Evolutionary conservation across 306 rosid genomes (phyloP), one percentile per base, ranked within the genome.

Genomic region (Trifolium repens): DNA sequence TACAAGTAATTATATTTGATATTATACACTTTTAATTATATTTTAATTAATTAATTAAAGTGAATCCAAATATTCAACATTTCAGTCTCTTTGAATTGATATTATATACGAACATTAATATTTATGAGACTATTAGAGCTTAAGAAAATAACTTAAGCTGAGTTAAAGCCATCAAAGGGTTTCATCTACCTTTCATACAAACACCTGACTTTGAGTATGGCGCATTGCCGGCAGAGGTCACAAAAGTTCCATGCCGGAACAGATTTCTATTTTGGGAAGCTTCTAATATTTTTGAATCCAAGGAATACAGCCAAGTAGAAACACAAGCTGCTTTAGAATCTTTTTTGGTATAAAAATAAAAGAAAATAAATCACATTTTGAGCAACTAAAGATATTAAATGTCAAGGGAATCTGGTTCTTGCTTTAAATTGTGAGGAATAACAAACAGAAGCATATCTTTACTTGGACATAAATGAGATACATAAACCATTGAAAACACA

Each of bases 381-480:
- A 30, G 40, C 42, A 60, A 69, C 75, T 57, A 57, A 47, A 72
- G 75, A 66, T 57, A 42, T 26, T 37, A 69, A 69, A 59, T 74
- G 67, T 57, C 11, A 34, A 62, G 61, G 53, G 86, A 71, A 74
- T 79, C 81, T 44, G 78, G 49, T 83, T 83, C 83, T 75, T 74
- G 71, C 59, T 74, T 69, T 63, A 47, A 55, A 46, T 49, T 24
- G 62, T 57, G 78, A 70, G 81, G 83, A 79, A 75, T 47, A 75
- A 47, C 35, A 17, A 54, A 71, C 14, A 47, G 22, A 78, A 74
- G 67, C 75, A 71, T 49, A 79, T 55, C 61, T 83, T 76, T 37
- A 30, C 24, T 39, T 62, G 24, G 66, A 69, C 44, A 79, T 30
- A 67, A 78, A 53, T 64, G 12, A 79, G 75, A 46, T 74, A 59